Evolutionary conservation across 176 grass and related monocot genomes (phyloP), one percentile per base, ranked within the genome.

Genomic region (Bolboschoenus planiculmis): DNA sequence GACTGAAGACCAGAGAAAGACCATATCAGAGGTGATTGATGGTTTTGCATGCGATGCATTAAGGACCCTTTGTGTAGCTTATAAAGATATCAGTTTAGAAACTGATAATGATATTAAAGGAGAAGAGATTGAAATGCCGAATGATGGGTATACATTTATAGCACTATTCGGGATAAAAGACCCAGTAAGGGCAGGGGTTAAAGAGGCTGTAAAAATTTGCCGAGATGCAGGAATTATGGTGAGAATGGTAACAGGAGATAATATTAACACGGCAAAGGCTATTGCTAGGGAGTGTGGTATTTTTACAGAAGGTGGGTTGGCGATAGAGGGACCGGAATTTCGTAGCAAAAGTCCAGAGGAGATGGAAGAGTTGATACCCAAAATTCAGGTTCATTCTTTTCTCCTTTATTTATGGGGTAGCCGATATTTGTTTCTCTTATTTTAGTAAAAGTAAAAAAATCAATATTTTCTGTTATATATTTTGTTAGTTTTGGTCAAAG

Each of bases 81-180:
- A 94, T 85, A 93, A 92, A 87, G 95, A 97, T 83, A 81, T 92
- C 2, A 70, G 61, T 67, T 26, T 71, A 29, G 21, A 74, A 7
- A 82, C 80, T 37, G 47, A 72, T 47, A 82, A 20, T 34, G 56
- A 82, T 82, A 82, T 82, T 24, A 82, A 82, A 5, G 79, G 39
- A 82, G 79, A 82, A 62, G 37, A 82, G 23, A 82, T 82, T 72
- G 90, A 97, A 65, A 66, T 97, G 23, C 95, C 92, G 3, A 16
- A 21, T 81, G 87, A 83, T 26, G 92, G 92, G 53, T 97, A 94
- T 90, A 94, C 91, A 44, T 86, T 97, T 4, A 83, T 97, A 36
- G 87, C 95, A 14, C 86, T 97, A 71, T 94, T 97, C 26, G 95
- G 95, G 34, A 97, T 97, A 83, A 97, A 97, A 88, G 95, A 97